phyloP scores from a whole-genome alignment of 1,139 yeast species.

The Magnusiomyces clavatus region DNA sequence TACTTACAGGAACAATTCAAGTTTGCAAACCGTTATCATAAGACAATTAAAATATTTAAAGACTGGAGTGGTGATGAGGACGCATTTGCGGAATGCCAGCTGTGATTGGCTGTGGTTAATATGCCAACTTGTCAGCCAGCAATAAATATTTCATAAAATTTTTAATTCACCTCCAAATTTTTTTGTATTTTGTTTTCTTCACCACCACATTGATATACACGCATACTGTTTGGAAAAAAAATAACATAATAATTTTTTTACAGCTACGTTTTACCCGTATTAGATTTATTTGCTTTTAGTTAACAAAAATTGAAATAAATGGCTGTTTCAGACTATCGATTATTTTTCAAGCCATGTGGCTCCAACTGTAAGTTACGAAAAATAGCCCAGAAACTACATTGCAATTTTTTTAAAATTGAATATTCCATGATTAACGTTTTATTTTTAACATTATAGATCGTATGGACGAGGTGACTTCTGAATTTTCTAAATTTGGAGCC shows the following conservation, averaged over 20 bases:
- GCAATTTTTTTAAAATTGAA: conserved; percentile 2
- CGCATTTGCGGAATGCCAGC: too few relatives aligned
- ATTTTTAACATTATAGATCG: conserved; percentile 29
- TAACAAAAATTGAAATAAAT: neutral
- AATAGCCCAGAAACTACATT: neutral
- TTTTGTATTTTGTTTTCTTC: neutral
- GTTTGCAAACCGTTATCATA: too few relatives aligned
- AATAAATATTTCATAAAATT: too few relatives aligned
- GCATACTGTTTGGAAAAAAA: too few relatives aligned
- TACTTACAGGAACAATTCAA: too few relatives aligned
- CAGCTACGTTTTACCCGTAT: too few relatives aligned
- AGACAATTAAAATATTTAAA: too few relatives aligned
- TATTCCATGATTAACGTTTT: neutral
- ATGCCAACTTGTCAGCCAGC: too few relatives aligned
- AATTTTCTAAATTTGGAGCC: conserved; percentile 58
- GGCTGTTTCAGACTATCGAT: conserved; percentile 12
- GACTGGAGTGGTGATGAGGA: too few relatives aligned
- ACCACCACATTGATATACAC: neutral
- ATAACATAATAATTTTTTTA: too few relatives aligned
- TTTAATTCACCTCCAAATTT: neutral
- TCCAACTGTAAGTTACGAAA: neutral
- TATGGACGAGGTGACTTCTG: conserved; percentile 59
- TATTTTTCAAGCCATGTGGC: conserved; percentile 7
- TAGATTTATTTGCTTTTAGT: too few relatives aligned
- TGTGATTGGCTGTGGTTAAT: too few relatives aligned